Percentiles rank a stretch among this genome's conserved stretches.
Evolutionary conservation across 441 rosid genomes (phyloP).

Genomic region (Brassica hybrid): DNA sequence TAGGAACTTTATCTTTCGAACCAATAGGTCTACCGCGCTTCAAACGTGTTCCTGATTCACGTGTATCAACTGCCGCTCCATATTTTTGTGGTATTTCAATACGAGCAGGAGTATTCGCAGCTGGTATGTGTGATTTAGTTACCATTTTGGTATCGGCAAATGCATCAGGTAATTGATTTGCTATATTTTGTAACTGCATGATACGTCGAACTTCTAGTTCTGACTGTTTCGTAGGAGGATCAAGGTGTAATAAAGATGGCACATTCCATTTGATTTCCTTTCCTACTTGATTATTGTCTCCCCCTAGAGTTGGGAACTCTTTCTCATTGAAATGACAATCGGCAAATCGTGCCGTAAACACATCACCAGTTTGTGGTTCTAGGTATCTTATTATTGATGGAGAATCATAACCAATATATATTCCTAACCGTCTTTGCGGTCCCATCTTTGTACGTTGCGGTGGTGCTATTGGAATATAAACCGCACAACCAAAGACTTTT

Average conservation of each 20-base stretch:
- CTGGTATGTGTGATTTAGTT: too few species aligned
- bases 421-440: background rate
- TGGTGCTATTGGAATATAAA: background rate
- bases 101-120: too few species aligned
- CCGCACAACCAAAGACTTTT: background rate
- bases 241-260: background rate
- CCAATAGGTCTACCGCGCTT: too few species aligned
- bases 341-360: background rate
- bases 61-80: too few species aligned
- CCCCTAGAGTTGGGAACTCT: background rate
- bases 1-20: too few species aligned
- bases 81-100: too few species aligned
- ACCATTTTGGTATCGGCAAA: too few species aligned
- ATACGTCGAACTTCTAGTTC: background rate
- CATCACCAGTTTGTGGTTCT: background rate
- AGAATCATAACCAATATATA: background rate
- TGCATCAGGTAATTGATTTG: too few species aligned
- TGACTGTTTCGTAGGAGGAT: background rate
- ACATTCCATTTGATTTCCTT: background rate
- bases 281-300: background rate
- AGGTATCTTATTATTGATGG: background rate
- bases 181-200: too few species aligned
- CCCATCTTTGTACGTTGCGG: background rate
- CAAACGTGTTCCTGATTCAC: too few species aligned
- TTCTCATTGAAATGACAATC: background rate